Conservation (phyloP, 768 basidiomycete genomes). For the Mycena latifolia region DNA sequence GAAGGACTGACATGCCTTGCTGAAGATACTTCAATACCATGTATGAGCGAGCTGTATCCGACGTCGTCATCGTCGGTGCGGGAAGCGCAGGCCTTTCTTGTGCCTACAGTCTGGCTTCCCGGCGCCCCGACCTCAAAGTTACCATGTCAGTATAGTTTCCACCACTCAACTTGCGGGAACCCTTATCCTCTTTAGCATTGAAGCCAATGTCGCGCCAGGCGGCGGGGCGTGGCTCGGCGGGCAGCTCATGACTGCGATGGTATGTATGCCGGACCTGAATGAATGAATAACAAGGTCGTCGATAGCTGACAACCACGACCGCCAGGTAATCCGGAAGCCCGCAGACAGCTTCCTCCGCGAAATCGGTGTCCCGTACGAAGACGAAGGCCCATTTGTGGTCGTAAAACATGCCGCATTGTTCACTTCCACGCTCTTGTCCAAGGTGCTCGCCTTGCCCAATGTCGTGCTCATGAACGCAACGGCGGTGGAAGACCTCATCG, state of each 20-base stretch:
- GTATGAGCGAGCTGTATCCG: slow-evolving; percentile 81
- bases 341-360: slow-evolving; percentile 79
- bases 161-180: slow-evolving; percentile 42
- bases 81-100: slow-evolving; percentile 79
- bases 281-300: background rate
- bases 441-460: slow-evolving; percentile 77
- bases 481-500: slow-evolving; percentile 84
- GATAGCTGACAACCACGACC: background rate
- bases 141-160: slow-evolving; percentile 34
- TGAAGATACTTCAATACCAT: slow-evolving; percentile 75
- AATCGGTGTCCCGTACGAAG: slow-evolving; percentile 80
- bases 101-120: slow-evolving; percentile 78
- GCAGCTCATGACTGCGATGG: slow-evolving; percentile 86
- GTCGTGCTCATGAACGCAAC: slow-evolving; percentile 85
- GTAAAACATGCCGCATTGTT: slow-evolving; percentile 88
- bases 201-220: slow-evolving; percentile 85
- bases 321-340: slow-evolving; percentile 81
- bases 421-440: slow-evolving; percentile 81
- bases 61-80: slow-evolving; percentile 83
- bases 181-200: slow-evolving; percentile 64
- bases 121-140: slow-evolving; percentile 71
- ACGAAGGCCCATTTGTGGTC: slow-evolving; percentile 82
- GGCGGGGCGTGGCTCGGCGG: slow-evolving; percentile 86
- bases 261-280: slow-evolving; percentile 39
- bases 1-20: background rate